A percentile compares a stretch with the other conserved stretches of the same genome.
Evolutionary conservation across 2,329 filamentous ascomycete genomes (phyloP).

Genomic region (Aspergillus udagawae): DNA sequence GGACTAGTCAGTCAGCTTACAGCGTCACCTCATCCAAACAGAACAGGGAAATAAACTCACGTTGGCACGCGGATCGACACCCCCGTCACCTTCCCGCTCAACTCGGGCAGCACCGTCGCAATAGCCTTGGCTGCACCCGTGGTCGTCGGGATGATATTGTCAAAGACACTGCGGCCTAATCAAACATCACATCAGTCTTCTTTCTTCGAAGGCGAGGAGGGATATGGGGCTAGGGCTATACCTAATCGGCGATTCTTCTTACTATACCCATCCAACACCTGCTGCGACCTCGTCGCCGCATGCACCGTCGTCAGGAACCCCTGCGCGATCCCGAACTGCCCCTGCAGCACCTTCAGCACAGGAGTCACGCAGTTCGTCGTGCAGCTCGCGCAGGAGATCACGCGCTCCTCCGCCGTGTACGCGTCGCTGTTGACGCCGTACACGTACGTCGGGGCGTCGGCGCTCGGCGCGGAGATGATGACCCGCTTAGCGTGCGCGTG

Average conservation of each 20-base stretch:
- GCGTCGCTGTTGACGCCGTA: slow-evolving; percentile 28
- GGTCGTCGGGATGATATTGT: slow-evolving; percentile 94
- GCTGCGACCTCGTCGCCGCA: slow-evolving; percentile 29
- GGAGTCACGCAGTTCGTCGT: slow-evolving; percentile 33
- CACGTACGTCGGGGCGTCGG: slow-evolving; percentile 66
- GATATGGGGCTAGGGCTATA: too few relatives aligned
- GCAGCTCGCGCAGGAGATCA: slow-evolving; percentile 30
- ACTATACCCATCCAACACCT: slow-evolving; percentile 32
- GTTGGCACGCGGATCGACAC: slow-evolving; percentile 95
- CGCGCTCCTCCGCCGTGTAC: slow-evolving; percentile 20
- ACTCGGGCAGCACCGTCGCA: slow-evolving; percentile 86
- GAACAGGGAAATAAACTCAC: slow-evolving; percentile 16
- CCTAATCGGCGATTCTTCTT: slow-evolving; percentile 30
- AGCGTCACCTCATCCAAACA: too few relatives aligned
- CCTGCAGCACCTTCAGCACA: slow-evolving; percentile 28
- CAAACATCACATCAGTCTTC: too few relatives aligned
- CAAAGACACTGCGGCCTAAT: slow-evolving; percentile 76
- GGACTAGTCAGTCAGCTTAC: slow-evolving; percentile 33
- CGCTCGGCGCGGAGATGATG: slow-evolving; percentile 49
- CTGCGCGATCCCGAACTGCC: slow-evolving; percentile 27
- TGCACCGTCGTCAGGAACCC: slow-evolving; percentile 31
- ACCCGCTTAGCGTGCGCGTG: slow-evolving; percentile 89
- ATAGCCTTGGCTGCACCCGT: slow-evolving; percentile 95
- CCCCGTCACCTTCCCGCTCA: slow-evolving; percentile 94
- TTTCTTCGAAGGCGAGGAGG: too few relatives aligned